Base-by-base conservation (phyloP, 441 rosid species). In the Gossypium schwendimanii region DNA sequence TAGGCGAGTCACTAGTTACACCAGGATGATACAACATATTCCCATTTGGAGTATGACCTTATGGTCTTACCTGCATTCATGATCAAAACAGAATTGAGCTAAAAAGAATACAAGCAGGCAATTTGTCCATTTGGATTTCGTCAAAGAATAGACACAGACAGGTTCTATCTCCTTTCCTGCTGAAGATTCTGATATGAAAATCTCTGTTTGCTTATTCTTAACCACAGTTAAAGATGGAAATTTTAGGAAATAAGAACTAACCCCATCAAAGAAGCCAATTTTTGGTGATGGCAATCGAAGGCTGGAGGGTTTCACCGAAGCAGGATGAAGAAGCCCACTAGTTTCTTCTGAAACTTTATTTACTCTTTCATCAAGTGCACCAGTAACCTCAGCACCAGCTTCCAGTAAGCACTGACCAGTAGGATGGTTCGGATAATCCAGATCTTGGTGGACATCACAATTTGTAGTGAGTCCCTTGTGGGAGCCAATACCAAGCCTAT, bases 181-280 rank as follows among this genome's bases (percentile, higher is more conserved):
- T 14, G 70, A 65, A 65, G 36, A 23, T 54, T 28, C 53, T 57
- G 3, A 70, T 70, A 24, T 59, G 53, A 0, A 21, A 36, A 54
- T n/a, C 9, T 58, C 58, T 26, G 10, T 55, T 31, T 10, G 64
- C 63, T 71, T 28, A 10, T 31, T 68, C 45, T 31, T 68, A 23
- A 52, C 28, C 31, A 68, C 10, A 17, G 15, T 52, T 50, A 15
- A 28, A 52, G 45, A 59, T 14, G 52, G 33, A 6, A 76, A 60
- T 58, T 58, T n/a, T 39, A 58, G 33, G 47, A 72, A 78, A 75
- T 55, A 58, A 63, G 58, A 71, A 82, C 96, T 89, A 66, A 92
- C 98, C 91, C 96, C 98, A 67, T 96, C 98, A 82, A 96, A 96
- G 87, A 84, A 93, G 78, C 98, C 99, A 66, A 91, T 72, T 79